phyloP scores from a whole-genome alignment of 768 basidiomycete genomes.

The Amanita molliuscula region DNA sequence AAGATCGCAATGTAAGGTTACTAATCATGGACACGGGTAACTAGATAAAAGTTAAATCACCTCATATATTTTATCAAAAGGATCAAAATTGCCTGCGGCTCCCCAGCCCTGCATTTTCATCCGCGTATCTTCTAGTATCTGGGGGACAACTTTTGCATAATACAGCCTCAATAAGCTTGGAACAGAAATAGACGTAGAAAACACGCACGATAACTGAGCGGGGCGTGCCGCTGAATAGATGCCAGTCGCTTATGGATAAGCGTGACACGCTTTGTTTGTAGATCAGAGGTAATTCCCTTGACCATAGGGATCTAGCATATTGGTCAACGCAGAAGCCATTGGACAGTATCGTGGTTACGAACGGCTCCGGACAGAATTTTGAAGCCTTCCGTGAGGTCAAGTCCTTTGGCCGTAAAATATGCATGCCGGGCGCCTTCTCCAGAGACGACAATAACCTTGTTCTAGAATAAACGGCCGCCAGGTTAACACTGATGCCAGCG shows the following conservation, averaged over 20 bases:
- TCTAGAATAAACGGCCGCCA: conserved; percentile 27
- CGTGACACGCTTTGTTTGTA: conserved; percentile 49
- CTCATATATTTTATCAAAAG: conserved; percentile 62
- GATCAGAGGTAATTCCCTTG: conserved; percentile 62
- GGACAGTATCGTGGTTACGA: conserved; percentile 20
- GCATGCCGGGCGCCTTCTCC: conserved; percentile 59
- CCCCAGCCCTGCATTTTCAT: conserved; percentile 59
- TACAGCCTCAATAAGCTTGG: conserved; percentile 6
- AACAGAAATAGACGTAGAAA: conserved; percentile 7
- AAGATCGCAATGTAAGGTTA: conserved; percentile 6
- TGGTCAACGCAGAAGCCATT: conserved; percentile 11
- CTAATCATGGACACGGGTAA: conserved; percentile 8
- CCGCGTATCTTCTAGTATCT: conserved; percentile 54
- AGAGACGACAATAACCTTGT: conserved; percentile 66
- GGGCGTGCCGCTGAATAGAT: conserved; percentile 50
- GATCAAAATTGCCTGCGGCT: conserved; percentile 52
- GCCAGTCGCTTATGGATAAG: conserved; percentile 66
- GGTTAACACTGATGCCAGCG: background rate
- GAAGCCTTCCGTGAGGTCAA: conserved; percentile 74
- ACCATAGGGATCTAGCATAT: conserved; percentile 59
- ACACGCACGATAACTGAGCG: conserved; percentile 48
- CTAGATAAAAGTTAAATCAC: conserved; percentile 23
- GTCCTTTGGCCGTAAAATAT: conserved; percentile 59
- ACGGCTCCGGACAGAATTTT: conserved; percentile 73
- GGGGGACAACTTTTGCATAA: conserved; percentile 46